Percentiles rank a stretch among this genome's conserved stretches.
Conservation (phyloP, 805 yeast genomes). For the Candida nanaspora region DNA sequence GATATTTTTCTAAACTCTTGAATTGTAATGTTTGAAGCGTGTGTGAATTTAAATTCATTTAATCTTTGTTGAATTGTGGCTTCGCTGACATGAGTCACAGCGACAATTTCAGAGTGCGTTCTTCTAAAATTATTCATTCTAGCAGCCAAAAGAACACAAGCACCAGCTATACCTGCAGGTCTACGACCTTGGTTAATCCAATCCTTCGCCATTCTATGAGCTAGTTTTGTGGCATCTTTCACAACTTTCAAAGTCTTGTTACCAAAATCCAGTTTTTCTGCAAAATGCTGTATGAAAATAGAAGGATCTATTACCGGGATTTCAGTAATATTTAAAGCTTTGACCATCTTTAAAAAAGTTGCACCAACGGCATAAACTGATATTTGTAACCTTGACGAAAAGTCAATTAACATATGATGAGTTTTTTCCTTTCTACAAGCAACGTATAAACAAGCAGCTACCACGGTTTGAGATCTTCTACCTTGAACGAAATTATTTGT, state of each 20-base stretch:
- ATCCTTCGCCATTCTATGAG: conserved; percentile 86
- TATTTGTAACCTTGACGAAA: conserved; percentile 81
- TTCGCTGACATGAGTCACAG: conserved; percentile 92
- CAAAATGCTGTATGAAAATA: conserved; percentile 87
- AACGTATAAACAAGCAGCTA: conserved; percentile 89
- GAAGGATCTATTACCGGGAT: conserved; percentile 94
- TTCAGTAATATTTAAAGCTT: conserved; percentile 65
- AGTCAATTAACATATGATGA: conserved; percentile 93
- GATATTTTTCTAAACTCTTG: conserved; percentile 53
- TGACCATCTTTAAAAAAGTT: conserved; percentile 89
- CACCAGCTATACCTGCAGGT: conserved; percentile 99
- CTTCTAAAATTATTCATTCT: conserved; percentile 94
- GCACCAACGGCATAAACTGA: conserved; percentile 95
- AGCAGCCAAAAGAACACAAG: conserved; percentile 86
- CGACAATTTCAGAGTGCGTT: conserved; percentile 88
- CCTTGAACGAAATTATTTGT: conserved; percentile 92
- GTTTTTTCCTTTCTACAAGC: conserved; percentile 91
- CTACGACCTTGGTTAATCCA: conserved; percentile 97
- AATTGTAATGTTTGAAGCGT: conserved; percentile 67
- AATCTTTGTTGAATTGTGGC: conserved; percentile 87
- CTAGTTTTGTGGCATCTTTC: conserved; percentile 79
- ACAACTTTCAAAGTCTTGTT: conserved; percentile 66
- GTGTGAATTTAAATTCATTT: conserved; percentile 77
- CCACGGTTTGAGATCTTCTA: conserved; percentile 90
- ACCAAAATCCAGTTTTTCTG: conserved; percentile 80